A percentile compares a stretch with the other conserved stretches of the same genome.
These are phyloP conservation scores for Fraxinus latifolia DNA, from an alignment of 305 asterid species.

Conservation along the genomic window DNA sequence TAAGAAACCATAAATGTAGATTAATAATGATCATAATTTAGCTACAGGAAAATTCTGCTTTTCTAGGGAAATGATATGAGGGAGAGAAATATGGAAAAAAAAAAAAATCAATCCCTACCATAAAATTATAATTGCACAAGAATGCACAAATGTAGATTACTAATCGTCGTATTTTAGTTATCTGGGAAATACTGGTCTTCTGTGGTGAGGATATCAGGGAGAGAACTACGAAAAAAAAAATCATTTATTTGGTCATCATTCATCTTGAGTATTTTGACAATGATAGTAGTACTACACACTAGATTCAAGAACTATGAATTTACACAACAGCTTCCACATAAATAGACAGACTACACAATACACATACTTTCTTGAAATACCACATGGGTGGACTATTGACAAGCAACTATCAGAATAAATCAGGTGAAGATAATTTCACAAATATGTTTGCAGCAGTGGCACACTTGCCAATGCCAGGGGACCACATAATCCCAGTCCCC, in stretches of 20 bases:
- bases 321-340: not conserved
- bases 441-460: constrained; percentile 30
- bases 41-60: constrained; percentile 21
- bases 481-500: constrained; percentile 30
- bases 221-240: not conserved
- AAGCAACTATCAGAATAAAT: constrained; percentile 29
- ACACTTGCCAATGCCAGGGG: constrained; percentile 45
- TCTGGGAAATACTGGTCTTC: constrained; percentile 14
- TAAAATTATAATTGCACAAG: constrained; percentile 47
- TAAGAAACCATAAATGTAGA: constrained; percentile 41
- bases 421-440: constrained; percentile 23
- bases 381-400: not conserved
- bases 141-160: constrained; percentile 27
- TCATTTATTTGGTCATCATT: constrained; percentile 3
- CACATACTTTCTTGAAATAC: not conserved
- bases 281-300: not conserved
- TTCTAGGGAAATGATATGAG: not conserved
- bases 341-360: not conserved
- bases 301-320: not conserved
- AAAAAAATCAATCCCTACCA: constrained; percentile 61
- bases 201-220: not conserved
- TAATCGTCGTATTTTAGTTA: constrained; percentile 19
- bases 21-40: constrained; percentile 17
- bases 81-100: not conserved
- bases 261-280: not conserved